Conservation (phyloP, 345 rosid genomes). For the Geranium brycei region DNA sequence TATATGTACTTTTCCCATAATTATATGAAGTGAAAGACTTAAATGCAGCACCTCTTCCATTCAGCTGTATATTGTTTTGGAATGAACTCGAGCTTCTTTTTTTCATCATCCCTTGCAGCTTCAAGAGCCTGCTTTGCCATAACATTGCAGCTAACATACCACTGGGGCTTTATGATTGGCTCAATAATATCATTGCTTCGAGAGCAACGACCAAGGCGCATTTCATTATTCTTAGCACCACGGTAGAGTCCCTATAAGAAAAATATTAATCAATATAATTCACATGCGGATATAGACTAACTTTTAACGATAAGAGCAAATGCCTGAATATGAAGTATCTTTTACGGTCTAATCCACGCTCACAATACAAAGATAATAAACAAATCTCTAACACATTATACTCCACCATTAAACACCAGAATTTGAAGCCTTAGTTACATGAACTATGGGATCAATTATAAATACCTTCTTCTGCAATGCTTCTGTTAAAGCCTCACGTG, state of each 20-base stretch:
- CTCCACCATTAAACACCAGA: too few species aligned
- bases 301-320: too few species aligned
- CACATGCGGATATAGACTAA: too few species aligned
- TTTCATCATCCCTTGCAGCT: slow-evolving; percentile 43
- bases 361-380: too few species aligned
- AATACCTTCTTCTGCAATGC: slow-evolving; percentile 61
- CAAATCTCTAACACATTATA: too few species aligned
- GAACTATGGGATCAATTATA: not conserved
- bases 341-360: too few species aligned
- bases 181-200: slow-evolving; percentile 76
- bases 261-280: not conserved
- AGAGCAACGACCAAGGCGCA: slow-evolving; percentile 80
- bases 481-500: slow-evolving; percentile 72
- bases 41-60: slow-evolving; percentile 61
- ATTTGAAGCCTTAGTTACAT: not conserved
- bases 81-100: slow-evolving; percentile 60
- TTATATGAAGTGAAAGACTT: not conserved
- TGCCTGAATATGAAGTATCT: not conserved
- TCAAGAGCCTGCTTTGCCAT: slow-evolving; percentile 77
- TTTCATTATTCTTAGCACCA: slow-evolving; percentile 71
- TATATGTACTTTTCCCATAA: too few species aligned
- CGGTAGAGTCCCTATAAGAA: slow-evolving; percentile 56
- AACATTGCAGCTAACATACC: slow-evolving; percentile 65
- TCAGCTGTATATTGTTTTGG: slow-evolving; percentile 86
- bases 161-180: slow-evolving; percentile 89